Conservation (phyloP, 257 asterid genomes). For the Solanum pinnatisectum region DNA sequence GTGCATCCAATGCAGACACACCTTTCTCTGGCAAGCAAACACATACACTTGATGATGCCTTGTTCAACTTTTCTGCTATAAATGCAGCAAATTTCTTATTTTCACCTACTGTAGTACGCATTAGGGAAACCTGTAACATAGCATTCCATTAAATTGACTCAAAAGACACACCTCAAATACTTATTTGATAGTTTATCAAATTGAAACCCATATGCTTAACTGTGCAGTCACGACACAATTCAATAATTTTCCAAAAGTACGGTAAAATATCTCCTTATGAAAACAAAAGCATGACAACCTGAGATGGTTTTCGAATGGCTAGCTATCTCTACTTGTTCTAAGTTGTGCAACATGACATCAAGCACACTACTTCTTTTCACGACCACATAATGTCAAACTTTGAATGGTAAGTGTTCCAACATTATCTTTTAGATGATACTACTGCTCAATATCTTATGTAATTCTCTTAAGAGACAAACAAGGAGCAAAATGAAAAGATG, state of each 20-base stretch:
- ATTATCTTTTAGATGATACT: background rate
- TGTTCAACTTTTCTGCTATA: conserved; percentile 75
- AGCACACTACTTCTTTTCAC: background rate
- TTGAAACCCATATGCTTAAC: background rate
- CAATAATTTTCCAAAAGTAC: background rate
- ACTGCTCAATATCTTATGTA: background rate
- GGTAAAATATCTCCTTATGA: background rate
- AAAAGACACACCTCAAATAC: background rate
- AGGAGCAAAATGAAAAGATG: background rate
- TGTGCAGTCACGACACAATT: background rate
- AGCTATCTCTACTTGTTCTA: background rate
- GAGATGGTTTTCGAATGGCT: background rate
- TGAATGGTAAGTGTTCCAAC: background rate
- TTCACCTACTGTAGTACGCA: conserved; percentile 83
- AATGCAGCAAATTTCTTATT: conserved; percentile 72
- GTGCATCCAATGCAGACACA: conserved; percentile 87
- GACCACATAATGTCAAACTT: background rate
- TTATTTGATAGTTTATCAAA: background rate
- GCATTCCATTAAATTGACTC: background rate
- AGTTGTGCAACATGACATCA: background rate
- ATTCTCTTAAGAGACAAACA: background rate
- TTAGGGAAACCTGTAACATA: conserved; percentile 57
- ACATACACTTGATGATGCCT: conserved; percentile 54
- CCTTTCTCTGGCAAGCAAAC: conserved; percentile 88
- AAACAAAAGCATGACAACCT: background rate